Evolutionary conservation across 331 rosid species (phyloP).

Genomic region (Erythrophleum ivorense): DNA sequence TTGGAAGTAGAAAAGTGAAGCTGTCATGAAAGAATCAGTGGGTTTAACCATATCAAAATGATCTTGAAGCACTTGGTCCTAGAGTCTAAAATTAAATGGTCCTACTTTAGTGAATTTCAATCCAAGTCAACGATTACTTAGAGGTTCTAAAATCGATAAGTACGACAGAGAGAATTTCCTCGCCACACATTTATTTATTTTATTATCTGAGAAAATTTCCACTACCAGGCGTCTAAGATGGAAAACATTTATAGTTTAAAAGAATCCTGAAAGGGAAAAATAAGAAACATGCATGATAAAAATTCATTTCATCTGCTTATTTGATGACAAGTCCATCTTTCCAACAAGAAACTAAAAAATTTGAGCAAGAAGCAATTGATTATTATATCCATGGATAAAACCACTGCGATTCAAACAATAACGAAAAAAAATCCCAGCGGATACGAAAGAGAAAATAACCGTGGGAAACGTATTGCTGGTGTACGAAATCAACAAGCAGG

Average conservation of each 20-base stretch:
- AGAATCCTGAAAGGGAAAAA: not conserved
- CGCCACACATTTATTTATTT: not conserved
- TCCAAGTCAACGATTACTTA: constrained; percentile 21
- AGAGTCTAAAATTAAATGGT: not conserved
- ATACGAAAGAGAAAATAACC: constrained; percentile 40
- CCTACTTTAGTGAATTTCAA: not conserved
- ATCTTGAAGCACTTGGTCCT: not conserved
- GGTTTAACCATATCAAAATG: not conserved
- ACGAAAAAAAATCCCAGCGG: not conserved
- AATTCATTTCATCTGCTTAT: not conserved
- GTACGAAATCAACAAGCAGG: constrained; percentile 81
- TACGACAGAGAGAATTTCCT: not conserved
- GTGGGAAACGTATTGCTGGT: constrained; percentile 88
- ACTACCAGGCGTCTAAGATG: too few relatives aligned
- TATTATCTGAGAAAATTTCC: not conserved
- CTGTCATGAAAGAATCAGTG: not conserved
- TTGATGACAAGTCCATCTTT: not conserved
- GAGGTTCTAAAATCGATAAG: not conserved
- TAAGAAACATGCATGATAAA: not conserved
- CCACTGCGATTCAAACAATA: not conserved
- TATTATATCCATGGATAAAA: not conserved
- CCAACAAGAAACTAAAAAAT: constrained; percentile 1
- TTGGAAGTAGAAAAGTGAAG: not conserved
- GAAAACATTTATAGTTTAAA: not conserved
- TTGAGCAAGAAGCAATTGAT: not conserved